Conservation (phyloP, 2,329 filamentous ascomycete species). For the Calonectria pseudoturangicola region DNA sequence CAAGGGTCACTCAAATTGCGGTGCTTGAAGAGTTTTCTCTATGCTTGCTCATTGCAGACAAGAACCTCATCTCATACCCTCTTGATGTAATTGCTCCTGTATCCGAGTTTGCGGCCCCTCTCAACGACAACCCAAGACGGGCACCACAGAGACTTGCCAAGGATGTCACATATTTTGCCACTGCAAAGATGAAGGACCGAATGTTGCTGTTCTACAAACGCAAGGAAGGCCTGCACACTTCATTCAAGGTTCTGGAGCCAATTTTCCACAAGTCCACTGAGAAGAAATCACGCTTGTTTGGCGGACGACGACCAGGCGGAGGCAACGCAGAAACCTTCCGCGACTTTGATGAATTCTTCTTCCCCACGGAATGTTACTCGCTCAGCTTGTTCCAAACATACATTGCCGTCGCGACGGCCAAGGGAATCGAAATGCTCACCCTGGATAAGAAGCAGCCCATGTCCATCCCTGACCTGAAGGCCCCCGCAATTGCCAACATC, state of each 20-base stretch:
- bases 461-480: conserved; percentile 91
- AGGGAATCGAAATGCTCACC: conserved; percentile 96
- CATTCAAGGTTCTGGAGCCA: conserved; percentile 97
- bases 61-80: conserved; percentile 93
- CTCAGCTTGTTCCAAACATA: conserved; percentile 98
- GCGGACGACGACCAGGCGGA: conserved; percentile 73
- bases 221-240: conserved; percentile 92
- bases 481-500: conserved; percentile 88
- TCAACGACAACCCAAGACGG: conserved; percentile 83
- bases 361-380: conserved; percentile 94
- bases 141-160: conserved; percentile 95
- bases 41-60: conserved; percentile 93
- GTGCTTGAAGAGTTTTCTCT: conserved; percentile 97
- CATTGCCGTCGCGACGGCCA: conserved; percentile 91
- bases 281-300: conserved; percentile 82
- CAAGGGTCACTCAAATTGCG: conserved; percentile 91
- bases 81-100: conserved; percentile 86
- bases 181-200: conserved; percentile 97
- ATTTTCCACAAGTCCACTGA: conserved; percentile 95
- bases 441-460: conserved; percentile 97
- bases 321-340: conserved; percentile 96
- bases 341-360: conserved; percentile 99
- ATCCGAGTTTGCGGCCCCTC: conserved; percentile 76
- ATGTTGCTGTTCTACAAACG: conserved; percentile 98
- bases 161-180: conserved; percentile 97